phyloP scores from a whole-genome alignment of 2,329 filamentous ascomycete species.

The Fonsecaea erecta region DNA sequence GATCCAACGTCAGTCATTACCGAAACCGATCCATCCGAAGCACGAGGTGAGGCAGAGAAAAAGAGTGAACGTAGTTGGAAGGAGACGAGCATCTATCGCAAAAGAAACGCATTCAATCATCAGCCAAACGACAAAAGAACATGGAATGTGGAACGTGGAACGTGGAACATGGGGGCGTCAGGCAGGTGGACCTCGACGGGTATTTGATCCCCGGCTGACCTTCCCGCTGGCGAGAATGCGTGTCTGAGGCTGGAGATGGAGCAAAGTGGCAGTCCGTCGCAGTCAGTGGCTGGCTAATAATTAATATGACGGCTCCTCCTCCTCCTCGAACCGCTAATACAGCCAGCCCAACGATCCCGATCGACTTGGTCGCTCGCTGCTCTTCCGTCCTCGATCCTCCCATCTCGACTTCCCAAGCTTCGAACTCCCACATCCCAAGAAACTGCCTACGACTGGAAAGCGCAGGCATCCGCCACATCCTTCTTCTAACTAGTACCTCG shows the following conservation, averaged over 20 bases:
- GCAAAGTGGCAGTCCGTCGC: too few species aligned
- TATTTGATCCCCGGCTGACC: conserved; percentile 21
- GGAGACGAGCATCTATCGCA: not conserved
- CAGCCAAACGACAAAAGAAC: conserved; percentile 1
- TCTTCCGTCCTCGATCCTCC: not conserved
- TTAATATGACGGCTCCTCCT: not conserved
- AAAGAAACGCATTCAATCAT: not conserved
- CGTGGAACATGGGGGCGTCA: too few species aligned
- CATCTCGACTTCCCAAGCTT: not conserved
- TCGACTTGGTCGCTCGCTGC: conserved; percentile 2
- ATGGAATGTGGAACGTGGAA: too few species aligned
- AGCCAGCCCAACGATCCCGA: not conserved
- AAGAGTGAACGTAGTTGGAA: not conserved
- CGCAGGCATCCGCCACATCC: not conserved
- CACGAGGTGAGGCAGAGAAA: not conserved
- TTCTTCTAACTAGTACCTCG: not conserved
- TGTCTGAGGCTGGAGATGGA: not conserved
- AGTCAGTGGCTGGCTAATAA: too few species aligned
- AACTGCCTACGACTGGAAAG: too few species aligned
- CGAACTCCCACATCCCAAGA: not conserved
- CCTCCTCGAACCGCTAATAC: not conserved
- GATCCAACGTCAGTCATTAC: conserved; percentile 14
- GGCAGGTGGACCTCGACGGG: not conserved
- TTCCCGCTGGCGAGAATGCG: conserved; percentile 11
- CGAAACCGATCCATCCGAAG: not conserved